phyloP scores from a whole-genome alignment of 2,329 filamentous ascomycete genomes.

The Taxawa tesnikishii region DNA sequence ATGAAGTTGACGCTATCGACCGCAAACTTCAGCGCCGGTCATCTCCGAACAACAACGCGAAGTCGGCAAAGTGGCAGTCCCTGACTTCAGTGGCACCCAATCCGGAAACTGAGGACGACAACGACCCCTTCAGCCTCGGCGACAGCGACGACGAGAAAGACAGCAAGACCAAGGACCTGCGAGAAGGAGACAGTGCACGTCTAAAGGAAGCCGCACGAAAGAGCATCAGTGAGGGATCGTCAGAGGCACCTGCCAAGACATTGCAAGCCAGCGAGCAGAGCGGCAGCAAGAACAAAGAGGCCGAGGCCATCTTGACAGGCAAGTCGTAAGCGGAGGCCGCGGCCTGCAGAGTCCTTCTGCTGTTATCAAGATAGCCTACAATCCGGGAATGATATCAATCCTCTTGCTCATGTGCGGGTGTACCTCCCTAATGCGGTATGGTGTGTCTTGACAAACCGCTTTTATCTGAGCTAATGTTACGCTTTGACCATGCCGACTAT shows the following conservation, averaged over 20 bases:
- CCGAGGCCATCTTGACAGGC: slow-evolving; percentile 28
- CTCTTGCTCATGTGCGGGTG: too few relatives aligned
- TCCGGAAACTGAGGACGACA: slow-evolving; percentile 70
- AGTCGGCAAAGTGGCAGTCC: slow-evolving; percentile 94
- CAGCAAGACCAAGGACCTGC: slow-evolving; percentile 51
- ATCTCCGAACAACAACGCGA: slow-evolving; percentile 22
- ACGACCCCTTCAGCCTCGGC: slow-evolving; percentile 92
- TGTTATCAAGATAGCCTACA: too few relatives aligned
- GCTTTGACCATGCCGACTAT: too few relatives aligned
- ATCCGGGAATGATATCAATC: too few relatives aligned
- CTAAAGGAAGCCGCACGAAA: slow-evolving; percentile 36
- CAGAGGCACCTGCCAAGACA: slow-evolving; percentile 13
- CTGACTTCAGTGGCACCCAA: slow-evolving; percentile 73
- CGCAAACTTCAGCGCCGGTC: slow-evolving; percentile 23
- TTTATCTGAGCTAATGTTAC: too few relatives aligned
- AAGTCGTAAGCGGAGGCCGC: slow-evolving; percentile 9
- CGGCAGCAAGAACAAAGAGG: slow-evolving; percentile 31
- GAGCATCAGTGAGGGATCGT: slow-evolving; percentile 44
- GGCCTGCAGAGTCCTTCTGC: too few relatives aligned
- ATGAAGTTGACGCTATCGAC: slow-evolving; percentile 70
- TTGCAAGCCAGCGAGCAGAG: slow-evolving; percentile 27
- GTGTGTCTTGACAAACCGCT: too few relatives aligned
- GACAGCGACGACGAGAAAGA: slow-evolving; percentile 73
- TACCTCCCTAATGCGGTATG: too few relatives aligned
- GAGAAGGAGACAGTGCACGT: slow-evolving; percentile 39